Evolutionary conservation across 1,284 basidiomycete species (phyloP), one percentile per base, ranked within the genome.

Genomic region (Trichosporon sp.): DNA sequence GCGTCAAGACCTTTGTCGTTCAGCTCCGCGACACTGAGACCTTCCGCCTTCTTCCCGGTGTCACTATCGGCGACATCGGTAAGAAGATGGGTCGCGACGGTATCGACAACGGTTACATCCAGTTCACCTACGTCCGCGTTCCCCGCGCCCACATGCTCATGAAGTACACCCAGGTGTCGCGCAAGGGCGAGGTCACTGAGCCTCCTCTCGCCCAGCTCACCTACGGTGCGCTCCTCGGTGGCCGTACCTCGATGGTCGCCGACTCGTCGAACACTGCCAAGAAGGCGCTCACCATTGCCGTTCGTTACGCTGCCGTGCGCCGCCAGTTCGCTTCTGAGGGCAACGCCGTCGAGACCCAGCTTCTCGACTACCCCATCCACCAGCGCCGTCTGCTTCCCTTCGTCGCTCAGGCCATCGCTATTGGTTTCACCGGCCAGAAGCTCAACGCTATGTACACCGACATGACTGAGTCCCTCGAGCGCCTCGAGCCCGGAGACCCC

Each of bases 61-160:
- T 88, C 72, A 86, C 83, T 65, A 87, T 87, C 70, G 87, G 87
- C 12, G 87, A 88, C 78, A 86, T 87, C 68, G 86, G 87, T 35
- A 87, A 86, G 77, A 87, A 88, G 82, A 87, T 87, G 86, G 87
- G 87, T 35, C 78, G 86, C 38, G 86, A 87, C 73, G 86, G 86
- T 70, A 89, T 99, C 68, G 92, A 93, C 86, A 87, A 89, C 75
- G 91, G 89, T 70, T 86, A 87, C 65, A 88, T 98, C 72, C 89
- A 95, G 84, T 92, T 98, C 76, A 89, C 93, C 76, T 89, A 92
- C 77, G 88, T 97, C 66, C 84, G 86, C 68, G 85, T 88, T 21
- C 87, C 87, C 8, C 84, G 87, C 66, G 85, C 86, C 1, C 76
- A 83, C 77, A 87, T 88, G 86, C 84, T 88, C 74, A 87, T 87